These are phyloP conservation scores for Chara braunii DNA, from an alignment of 139 green algal genomes.

Conservation along the genomic window DNA sequence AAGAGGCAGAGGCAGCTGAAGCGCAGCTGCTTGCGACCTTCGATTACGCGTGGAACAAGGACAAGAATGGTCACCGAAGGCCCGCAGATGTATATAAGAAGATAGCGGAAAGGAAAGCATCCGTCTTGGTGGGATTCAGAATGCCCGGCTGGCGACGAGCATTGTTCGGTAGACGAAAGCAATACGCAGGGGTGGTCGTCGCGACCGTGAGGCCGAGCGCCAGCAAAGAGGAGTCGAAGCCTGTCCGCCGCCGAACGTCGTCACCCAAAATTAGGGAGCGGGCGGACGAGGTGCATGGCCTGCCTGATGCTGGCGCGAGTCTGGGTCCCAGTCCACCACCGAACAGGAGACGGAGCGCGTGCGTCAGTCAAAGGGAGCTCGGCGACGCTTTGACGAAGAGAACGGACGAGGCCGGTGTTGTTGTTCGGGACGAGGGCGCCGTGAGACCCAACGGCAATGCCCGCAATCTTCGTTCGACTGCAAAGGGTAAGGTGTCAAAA, in stretches of 20 bases:
- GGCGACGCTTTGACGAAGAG: too few relatives aligned
- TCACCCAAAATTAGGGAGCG: background rate
- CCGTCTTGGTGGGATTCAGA: background rate
- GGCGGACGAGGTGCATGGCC: too few relatives aligned
- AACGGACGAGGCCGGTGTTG: too few relatives aligned
- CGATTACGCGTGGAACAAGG: slow-evolving; percentile 14
- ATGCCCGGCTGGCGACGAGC: background rate
- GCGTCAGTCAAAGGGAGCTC: too few relatives aligned
- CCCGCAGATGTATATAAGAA: background rate
- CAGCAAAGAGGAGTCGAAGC: background rate
- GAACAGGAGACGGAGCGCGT: too few relatives aligned
- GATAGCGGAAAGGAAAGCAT: too few relatives aligned
- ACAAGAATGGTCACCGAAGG: background rate
- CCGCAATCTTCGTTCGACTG: too few relatives aligned
- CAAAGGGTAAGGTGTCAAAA: too few relatives aligned
- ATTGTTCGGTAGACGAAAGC: background rate
- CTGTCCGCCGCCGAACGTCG: background rate
- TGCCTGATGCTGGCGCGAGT: too few relatives aligned
- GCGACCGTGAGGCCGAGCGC: background rate
- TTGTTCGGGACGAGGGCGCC: too few relatives aligned
- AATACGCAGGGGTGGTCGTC: background rate
- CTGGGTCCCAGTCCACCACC: too few relatives aligned
- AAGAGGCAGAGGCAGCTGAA: slow-evolving; percentile 6
- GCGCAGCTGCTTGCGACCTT: slow-evolving; percentile 10
- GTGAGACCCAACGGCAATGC: too few relatives aligned